These are phyloP conservation scores for Crucibulum laeve DNA, from an alignment of 768 basidiomycete genomes.

Conservation along the genomic window DNA sequence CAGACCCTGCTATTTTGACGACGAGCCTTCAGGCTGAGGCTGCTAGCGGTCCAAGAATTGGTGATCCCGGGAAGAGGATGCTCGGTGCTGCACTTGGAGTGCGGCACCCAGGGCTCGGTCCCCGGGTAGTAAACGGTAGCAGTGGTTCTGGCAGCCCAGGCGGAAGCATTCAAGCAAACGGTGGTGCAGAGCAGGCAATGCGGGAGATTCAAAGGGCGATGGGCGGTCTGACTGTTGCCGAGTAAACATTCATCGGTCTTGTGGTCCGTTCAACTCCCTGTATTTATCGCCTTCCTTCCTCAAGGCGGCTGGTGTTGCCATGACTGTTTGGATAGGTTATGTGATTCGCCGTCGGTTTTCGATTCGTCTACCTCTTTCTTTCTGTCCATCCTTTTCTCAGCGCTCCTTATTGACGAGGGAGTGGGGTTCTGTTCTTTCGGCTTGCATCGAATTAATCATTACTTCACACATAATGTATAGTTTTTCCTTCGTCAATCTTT, in stretches of 20 bases:
- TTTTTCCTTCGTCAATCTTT: constrained; percentile 1
- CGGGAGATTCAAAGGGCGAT: constrained; percentile 72
- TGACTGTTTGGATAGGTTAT: too few relatives aligned
- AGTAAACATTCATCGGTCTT: constrained; percentile 34
- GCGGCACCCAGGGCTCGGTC: constrained; percentile 70
- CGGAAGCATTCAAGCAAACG: constrained; percentile 32
- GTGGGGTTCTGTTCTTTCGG: neutral
- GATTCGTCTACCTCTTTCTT: neutral
- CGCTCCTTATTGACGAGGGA: constrained; percentile 1
- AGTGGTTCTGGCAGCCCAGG: constrained; percentile 25
- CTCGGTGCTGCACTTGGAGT: constrained; percentile 81
- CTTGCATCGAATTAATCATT: neutral
- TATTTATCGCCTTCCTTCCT: too few relatives aligned
- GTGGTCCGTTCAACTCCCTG: neutral
- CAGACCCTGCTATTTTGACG: constrained; percentile 68
- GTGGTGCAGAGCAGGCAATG: constrained; percentile 52
- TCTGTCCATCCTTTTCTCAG: neutral
- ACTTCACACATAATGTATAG: neutral
- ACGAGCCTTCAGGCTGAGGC: constrained; percentile 42
- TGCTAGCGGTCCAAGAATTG: constrained; percentile 69
- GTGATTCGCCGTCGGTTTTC: neutral
- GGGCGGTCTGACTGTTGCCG: constrained; percentile 69
- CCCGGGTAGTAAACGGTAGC: constrained; percentile 47
- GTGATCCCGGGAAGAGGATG: constrained; percentile 88
- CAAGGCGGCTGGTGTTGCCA: too few relatives aligned